Evolutionary conservation across 1,139 yeast species (phyloP), one percentile per base, ranked within the genome.

Genomic region (Yamadazyma diddensiae): DNA sequence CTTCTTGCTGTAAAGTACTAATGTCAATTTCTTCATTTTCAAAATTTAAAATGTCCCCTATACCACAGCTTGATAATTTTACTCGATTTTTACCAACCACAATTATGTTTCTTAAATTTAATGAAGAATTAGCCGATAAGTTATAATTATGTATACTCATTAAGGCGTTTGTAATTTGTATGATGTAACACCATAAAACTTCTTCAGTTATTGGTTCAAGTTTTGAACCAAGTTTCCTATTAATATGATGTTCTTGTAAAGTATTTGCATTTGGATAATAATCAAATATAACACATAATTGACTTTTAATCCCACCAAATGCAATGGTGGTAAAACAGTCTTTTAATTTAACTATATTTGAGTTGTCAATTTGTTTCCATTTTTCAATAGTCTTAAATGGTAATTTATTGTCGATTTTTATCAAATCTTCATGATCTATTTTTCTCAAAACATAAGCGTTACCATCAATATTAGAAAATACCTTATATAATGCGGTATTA

Each of bases 291-390:
- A 62, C 46, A 20, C 63, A 47, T 35, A 82, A 59, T 2, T 86
- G 79, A 39, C 50, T 37, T 26, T 36, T 33, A 6, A 73, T 70
- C 43, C 84, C 92, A 24, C 88, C 90, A 62, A 94, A 92, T 5
- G 90, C 85, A 41, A 87, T 75, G 8, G 94, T 81, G 1, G 96
- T 83, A 54, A 92, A 92, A 8, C 94, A 88, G 52, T 90, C 97
- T 32, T 76, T 72, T 6, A 88, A 59, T 24, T 71, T 69, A 2
- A 84, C 86, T 12, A 87, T 63, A 46, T 81, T 80, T 10, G 90
- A 73, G 42, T 51, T 50, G 18, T 68, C 58, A 8, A 77, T 50
- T 26, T 76, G 69, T 38, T 70, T 72, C 75, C 75, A 69, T 34
- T 48, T 46, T 36, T 66, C 65, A 29, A 68, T 55, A 12, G 55